Evolutionary conservation across 129 eudicot genomes (phyloP).

Genomic region (Ambrosia artemisiifolia): DNA sequence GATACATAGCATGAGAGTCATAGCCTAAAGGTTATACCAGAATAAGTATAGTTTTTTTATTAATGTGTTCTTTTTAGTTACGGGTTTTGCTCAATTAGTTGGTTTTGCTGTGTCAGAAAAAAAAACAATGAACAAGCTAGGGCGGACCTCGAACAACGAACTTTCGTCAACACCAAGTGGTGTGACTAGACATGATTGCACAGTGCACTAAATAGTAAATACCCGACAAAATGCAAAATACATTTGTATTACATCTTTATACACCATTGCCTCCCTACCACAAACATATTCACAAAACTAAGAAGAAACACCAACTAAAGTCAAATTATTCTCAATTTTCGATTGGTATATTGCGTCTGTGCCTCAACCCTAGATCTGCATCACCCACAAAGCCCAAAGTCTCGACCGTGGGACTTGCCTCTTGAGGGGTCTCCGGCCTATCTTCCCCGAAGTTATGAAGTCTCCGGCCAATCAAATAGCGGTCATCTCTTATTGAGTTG

Average conservation of each 20-base stretch:
- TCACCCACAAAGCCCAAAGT: slow-evolving; percentile 1
- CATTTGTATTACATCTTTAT: slow-evolving; percentile 14
- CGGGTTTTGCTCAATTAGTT: no score
- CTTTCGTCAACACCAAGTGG: neutral
- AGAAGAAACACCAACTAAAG: neutral
- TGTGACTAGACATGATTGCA: neutral
- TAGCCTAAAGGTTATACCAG: no score
- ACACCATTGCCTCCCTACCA: slow-evolving; percentile 25
- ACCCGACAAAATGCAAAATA: slow-evolving; percentile 17
- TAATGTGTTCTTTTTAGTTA: no score
- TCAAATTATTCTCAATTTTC: slow-evolving; percentile 35
- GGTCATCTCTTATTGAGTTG: slow-evolving; percentile 87
- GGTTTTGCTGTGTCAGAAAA: no score
- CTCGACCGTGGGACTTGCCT: neutral
- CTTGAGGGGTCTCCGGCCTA: slow-evolving; percentile 15
- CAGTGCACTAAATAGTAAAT: neutral
- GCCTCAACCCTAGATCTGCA: slow-evolving; percentile 54
- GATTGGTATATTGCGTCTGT: slow-evolving; percentile 40
- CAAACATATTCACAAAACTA: slow-evolving; percentile 37
- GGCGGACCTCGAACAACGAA: neutral
- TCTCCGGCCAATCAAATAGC: slow-evolving; percentile 80
- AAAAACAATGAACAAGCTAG: neutral
- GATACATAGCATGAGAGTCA: no score
- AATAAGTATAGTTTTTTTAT: no score
- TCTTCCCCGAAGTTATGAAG: slow-evolving; percentile 84